phyloP scores from a whole-genome alignment of 306 rosid genomes.

The Glycine latifolia region DNA sequence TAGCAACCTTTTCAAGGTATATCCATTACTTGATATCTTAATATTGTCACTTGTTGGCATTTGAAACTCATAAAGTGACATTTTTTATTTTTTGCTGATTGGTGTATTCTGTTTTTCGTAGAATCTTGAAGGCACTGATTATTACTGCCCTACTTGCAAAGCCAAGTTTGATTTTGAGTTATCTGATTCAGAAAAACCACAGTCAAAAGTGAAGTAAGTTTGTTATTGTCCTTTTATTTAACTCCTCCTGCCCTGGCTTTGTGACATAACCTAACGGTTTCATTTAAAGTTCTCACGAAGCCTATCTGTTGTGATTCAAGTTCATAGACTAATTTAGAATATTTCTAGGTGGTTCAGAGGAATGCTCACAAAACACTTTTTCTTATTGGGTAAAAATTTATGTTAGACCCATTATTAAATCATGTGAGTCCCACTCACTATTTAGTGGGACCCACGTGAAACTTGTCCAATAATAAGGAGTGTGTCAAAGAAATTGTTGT shows the following conservation, averaged over 20 bases:
- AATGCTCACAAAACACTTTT: neutral
- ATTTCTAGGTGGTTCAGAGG: neutral
- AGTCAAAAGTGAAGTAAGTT: constrained; percentile 84
- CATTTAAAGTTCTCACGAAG: constrained; percentile 15
- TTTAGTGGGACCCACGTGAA: neutral
- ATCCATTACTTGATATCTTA: constrained; percentile 39
- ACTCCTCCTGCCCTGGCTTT: constrained; percentile 1
- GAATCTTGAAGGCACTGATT: constrained; percentile 94
- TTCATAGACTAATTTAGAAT: constrained; percentile 22
- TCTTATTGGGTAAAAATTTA: neutral
- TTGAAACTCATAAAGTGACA: constrained; percentile 32
- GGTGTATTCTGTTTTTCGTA: constrained; percentile 47
- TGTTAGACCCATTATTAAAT: neutral
- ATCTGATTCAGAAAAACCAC: constrained; percentile 89
- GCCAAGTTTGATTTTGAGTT: constrained; percentile 93
- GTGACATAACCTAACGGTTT: constrained; percentile 15
- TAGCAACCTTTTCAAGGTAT: constrained; percentile 83
- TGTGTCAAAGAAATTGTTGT: neutral
- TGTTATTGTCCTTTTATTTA: constrained; percentile 3
- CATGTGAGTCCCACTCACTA: neutral
- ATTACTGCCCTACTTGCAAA: constrained; percentile 98
- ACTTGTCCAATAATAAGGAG: neutral
- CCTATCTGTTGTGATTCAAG: constrained; percentile 31
- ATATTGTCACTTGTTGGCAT: constrained; percentile 39
- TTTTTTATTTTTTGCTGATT: constrained; percentile 52